phyloP scores from a whole-genome alignment of 2,329 filamentous ascomycete species.

The Arthrocladium fulminans region DNA sequence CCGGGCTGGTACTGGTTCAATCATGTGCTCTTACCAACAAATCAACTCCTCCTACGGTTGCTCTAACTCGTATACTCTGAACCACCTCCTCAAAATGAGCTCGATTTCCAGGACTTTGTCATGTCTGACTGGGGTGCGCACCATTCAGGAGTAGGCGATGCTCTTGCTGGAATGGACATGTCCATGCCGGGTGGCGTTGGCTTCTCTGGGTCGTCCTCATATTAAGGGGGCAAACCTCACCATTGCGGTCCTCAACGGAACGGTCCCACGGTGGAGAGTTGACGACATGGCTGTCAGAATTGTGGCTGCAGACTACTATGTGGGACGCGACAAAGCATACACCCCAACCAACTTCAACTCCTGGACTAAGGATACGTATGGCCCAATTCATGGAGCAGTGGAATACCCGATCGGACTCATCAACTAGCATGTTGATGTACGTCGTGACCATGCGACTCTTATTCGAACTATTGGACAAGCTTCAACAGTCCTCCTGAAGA shows the following conservation, averaged over 20 bases:
- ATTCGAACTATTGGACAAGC: slow-evolving; percentile 71
- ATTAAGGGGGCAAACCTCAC: slow-evolving; percentile 89
- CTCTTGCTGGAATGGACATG: slow-evolving; percentile 68
- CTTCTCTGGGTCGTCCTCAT: slow-evolving; percentile 64
- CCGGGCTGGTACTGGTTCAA: slow-evolving; percentile 52
- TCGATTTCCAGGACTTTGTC: slow-evolving; percentile 65
- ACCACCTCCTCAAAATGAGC: slow-evolving; percentile 58
- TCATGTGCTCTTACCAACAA: slow-evolving; percentile 67
- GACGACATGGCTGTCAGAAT: slow-evolving; percentile 89
- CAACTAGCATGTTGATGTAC: slow-evolving; percentile 77
- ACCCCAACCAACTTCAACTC: slow-evolving; percentile 69
- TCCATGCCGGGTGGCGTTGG: slow-evolving; percentile 73
- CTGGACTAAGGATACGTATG: slow-evolving; percentile 71
- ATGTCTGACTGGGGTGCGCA: slow-evolving; percentile 69
- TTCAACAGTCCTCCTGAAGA: slow-evolving; percentile 85
- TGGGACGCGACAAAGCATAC: slow-evolving; percentile 41
- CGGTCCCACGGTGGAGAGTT: slow-evolving; percentile 73
- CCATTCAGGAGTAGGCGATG: slow-evolving; percentile 58
- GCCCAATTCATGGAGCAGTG: slow-evolving; percentile 52
- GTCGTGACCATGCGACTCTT: slow-evolving; percentile 58
- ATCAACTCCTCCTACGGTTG: slow-evolving; percentile 61
- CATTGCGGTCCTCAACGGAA: slow-evolving; percentile 78
- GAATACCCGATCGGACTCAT: slow-evolving; percentile 34
- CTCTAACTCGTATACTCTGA: slow-evolving; percentile 53
- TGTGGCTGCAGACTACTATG: slow-evolving; percentile 56